A percentile compares a stretch with the other conserved stretches of the same genome.
Conservation (phyloP, 352 stramenopile species). For the Phytopythium helicoides region DNA sequence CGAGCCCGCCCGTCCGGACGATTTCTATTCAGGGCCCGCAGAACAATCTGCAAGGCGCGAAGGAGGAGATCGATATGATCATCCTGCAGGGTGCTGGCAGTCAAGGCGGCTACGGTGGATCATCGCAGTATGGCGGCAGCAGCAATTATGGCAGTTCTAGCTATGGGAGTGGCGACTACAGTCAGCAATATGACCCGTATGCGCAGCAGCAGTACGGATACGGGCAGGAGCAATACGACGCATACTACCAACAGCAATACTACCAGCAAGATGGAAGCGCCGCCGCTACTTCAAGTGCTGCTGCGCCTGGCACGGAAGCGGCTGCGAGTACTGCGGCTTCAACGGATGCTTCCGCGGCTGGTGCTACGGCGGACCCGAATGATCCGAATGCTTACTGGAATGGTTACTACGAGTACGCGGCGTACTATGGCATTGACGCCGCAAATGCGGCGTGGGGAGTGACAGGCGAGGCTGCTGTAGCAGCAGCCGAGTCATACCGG, state of each 20-base stretch:
- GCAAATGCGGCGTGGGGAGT: constrained; percentile 85
- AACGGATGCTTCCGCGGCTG: constrained; percentile 25
- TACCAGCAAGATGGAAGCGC: constrained; percentile 46
- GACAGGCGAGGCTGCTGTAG: constrained; percentile 64
- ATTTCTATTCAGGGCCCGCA: constrained; percentile 74
- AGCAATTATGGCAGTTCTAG: constrained; percentile 24
- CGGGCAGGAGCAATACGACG: constrained; percentile 56
- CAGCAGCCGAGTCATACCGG: constrained; percentile 68
- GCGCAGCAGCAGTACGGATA: constrained; percentile 41
- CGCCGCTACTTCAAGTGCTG: constrained; percentile 8
- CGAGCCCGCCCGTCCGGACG: constrained; percentile 86
- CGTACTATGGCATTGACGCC: constrained; percentile 85
- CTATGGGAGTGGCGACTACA: constrained; percentile 21
- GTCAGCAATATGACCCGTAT: constrained; percentile 44
- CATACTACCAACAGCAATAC: constrained; percentile 82
- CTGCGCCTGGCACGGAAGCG: constrained; percentile 9
- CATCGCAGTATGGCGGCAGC: constrained; percentile 24
- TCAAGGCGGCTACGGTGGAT: constrained; percentile 33
- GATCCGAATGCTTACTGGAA: constrained; percentile 90
- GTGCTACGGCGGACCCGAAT: constrained; percentile 65
- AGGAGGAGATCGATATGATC: constrained; percentile 80
- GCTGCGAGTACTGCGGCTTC: constrained; percentile 19
- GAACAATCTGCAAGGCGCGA: constrained; percentile 57
- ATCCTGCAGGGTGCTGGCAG: constrained; percentile 66
- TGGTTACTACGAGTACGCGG: constrained; percentile 87